These are phyloP conservation scores for Mucor circinelloides DNA, from an alignment of 371 early-diverging fungal species.

Conservation along the genomic window DNA sequence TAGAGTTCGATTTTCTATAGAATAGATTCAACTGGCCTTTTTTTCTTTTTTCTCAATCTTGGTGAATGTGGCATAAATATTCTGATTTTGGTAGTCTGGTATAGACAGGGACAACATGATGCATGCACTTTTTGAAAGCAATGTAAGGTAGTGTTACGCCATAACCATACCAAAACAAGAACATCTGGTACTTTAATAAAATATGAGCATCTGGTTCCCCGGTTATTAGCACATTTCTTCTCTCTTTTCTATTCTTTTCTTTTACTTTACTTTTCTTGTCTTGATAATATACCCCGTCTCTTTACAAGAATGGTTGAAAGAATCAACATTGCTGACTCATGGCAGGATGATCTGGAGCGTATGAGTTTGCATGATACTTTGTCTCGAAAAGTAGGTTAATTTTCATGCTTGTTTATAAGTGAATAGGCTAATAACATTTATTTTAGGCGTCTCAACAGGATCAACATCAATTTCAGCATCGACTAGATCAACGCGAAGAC, in stretches of 20 bases:
- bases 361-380: constrained; percentile 9
- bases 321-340: background rate
- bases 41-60: background rate
- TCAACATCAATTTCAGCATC: constrained; percentile 1
- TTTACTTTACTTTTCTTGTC: background rate
- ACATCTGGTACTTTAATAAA: background rate
- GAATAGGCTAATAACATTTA: too few species aligned
- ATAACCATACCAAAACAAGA: background rate
- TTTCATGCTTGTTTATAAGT: background rate
- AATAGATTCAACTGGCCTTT: background rate
- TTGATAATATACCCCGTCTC: background rate
- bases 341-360: constrained; percentile 1
- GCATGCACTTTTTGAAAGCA: background rate
- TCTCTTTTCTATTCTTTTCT: background rate
- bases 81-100: background rate
- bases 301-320: constrained; percentile 7
- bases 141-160: constrained; percentile 5
- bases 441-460: background rate
- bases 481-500: background rate
- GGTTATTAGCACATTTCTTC: background rate
- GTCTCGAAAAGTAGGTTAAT: constrained; percentile 1
- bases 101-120: background rate
- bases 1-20: background rate
- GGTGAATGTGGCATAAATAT: background rate
- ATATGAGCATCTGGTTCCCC: background rate